These are phyloP conservation scores for Pseudogymnoascus sp. DNA, from an alignment of 2,329 filamentous ascomycete species.

Conservation along the genomic window DNA sequence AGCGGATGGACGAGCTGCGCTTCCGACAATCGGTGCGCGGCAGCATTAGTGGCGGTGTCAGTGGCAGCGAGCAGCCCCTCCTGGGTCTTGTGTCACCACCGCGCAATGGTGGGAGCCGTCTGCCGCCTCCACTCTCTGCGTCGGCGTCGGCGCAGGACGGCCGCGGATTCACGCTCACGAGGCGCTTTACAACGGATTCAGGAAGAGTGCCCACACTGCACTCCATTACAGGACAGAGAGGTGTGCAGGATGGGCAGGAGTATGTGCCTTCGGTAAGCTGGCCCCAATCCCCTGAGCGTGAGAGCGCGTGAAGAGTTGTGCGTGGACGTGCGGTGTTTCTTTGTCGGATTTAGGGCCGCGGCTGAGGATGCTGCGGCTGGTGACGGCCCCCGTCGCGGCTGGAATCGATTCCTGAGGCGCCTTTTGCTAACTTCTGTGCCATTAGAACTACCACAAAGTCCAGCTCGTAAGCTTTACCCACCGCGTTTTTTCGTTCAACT, in stretches of 20 bases:
- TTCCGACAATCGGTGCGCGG: slow-evolving; percentile 41
- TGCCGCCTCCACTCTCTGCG: slow-evolving; percentile 46
- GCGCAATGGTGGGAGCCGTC: slow-evolving; percentile 56
- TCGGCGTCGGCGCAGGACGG: slow-evolving; percentile 49
- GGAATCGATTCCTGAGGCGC: slow-evolving; percentile 1
- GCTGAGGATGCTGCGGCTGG: neutral
- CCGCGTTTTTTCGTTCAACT: neutral
- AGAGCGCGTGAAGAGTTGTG: neutral
- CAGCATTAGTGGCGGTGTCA: neutral
- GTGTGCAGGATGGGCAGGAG: slow-evolving; percentile 23
- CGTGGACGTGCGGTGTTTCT: neutral
- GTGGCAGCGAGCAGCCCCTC: slow-evolving; percentile 60
- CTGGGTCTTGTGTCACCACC: slow-evolving; percentile 66
- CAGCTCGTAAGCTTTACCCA: slow-evolving; percentile 57
- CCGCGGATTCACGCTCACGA: slow-evolving; percentile 64
- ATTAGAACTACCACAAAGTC: slow-evolving; percentile 60
- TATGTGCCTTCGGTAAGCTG: slow-evolving; percentile 28
- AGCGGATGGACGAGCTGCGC: slow-evolving; percentile 70
- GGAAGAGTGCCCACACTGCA: slow-evolving; percentile 70
- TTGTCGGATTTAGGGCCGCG: neutral
- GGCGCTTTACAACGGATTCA: slow-evolving; percentile 90
- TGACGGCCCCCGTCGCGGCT: neutral
- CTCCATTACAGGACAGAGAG: slow-evolving; percentile 25
- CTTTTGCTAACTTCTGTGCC: slow-evolving; percentile 18
- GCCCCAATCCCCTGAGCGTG: neutral